Evolutionary conservation across 1,139 yeast species (phyloP).

Genomic region (Saccharomyces hybrid): DNA sequence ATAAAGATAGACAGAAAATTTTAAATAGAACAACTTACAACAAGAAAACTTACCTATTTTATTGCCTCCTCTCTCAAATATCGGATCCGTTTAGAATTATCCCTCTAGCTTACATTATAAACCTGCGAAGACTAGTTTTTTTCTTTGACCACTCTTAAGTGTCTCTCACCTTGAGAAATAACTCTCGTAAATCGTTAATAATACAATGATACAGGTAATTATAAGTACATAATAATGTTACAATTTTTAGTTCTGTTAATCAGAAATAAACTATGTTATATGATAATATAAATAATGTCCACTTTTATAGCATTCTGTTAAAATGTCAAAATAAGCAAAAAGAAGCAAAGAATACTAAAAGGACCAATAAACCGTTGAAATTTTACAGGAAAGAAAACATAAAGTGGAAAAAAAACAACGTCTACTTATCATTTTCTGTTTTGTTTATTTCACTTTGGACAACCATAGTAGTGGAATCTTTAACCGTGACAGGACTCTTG

Average conservation of each 20-base stretch:
- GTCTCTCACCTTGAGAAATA: background rate
- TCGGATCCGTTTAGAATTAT: too few relatives aligned
- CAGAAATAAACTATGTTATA: background rate
- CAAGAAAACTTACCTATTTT: too few relatives aligned
- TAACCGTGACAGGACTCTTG: background rate
- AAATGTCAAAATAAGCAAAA: background rate
- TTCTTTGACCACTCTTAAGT: background rate
- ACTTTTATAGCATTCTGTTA: background rate
- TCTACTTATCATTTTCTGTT: background rate
- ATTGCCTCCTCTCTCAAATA: too few relatives aligned
- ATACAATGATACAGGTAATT: background rate
- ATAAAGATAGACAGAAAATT: too few relatives aligned
- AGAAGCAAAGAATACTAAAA: background rate
- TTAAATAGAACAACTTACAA: too few relatives aligned
- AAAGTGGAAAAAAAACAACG: background rate
- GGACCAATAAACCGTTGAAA: background rate
- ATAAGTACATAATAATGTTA: background rate
- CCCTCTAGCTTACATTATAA: too few relatives aligned
- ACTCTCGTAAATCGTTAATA: background rate
- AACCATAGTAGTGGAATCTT: constrained; percentile 8
- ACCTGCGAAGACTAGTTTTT: background rate
- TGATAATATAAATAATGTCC: background rate
- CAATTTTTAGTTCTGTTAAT: background rate
- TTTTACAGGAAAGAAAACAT: background rate
- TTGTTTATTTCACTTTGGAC: constrained; percentile 4